Evolutionary conservation across 257 asterid species (phyloP), one percentile per base, ranked within the genome.

Genomic region (Lithospermum erythrorhizon): DNA sequence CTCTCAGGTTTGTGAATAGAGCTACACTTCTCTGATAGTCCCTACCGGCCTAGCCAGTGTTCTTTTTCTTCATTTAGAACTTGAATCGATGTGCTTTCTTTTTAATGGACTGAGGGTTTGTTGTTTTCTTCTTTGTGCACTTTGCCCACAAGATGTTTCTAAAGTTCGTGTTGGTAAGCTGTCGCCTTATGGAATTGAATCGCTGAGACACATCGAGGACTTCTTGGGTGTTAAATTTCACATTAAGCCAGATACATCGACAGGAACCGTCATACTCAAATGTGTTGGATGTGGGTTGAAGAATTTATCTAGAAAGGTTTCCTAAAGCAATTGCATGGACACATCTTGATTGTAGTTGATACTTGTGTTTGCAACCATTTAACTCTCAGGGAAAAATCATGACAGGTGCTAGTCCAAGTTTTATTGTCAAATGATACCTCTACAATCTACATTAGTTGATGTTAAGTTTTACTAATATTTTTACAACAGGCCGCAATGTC

Each of bases 131-230:
- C 86, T 93, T 0, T 89, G 96, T 53, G 97, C 99, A 22, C 60
- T 89, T 72, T 83, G 89, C 45, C 94, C 96, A 10, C 88, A 70
- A 70, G 99, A 89, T 72, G 95, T 93, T 57, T 89, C 98, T 3
- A 89, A 86, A 71, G 87, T 89, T 67, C 81, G 95, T 18, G 89
- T 89, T 7, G 97, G 97, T 66, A 83, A 89, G 76, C 96, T 93
- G 27, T 74, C 96, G 5, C 87, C 86, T 0, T 70, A 86, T 35
- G 96, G 89, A 47, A 78, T 93, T 47, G 91, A 81, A 73, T 78
- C 79, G 55, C 85, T 93, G 15, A 71, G 95, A 67, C 84, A 78
- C 57, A 81, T 86, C 17, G 66, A 73, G 69, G 97, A 86, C 65
- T 89, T 93, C 73, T 84, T 89, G 29, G 82, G 79, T 15, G 94